Base-by-base conservation (phyloP, 2,329 filamentous ascomycete species). In the Talaromyces pinophilus region DNA sequence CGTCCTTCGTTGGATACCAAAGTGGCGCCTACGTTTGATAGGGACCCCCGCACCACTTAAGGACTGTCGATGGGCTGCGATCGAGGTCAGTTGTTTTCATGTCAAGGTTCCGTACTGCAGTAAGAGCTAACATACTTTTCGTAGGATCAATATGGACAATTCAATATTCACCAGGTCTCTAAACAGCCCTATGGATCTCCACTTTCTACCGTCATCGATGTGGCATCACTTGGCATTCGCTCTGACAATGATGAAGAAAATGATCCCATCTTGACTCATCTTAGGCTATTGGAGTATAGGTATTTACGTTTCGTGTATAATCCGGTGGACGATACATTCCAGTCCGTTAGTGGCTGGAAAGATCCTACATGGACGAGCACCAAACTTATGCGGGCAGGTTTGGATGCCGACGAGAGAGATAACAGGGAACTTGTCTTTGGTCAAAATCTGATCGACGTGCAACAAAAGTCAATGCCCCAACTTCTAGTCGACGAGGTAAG, bases 251-350 rank as follows among this genome's bases (percentile, higher is more conserved):
- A 91, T 67, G 88, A 91, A 72, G 87, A 89, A 50, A 83, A 85
- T 66, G 92, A 96, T 72, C 92, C 92, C 2, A 85, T 95, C 28
- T 82, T 99, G 69, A 84, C 86, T 17, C 82, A 90, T 67, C 84
- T 99, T 19, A 88, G 90, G 30, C 90, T 89, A 63, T 82, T 99
- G 66, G 92, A 96, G 74, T 99, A 98, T 78, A 90, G 95, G 70
- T 98, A 99, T 75, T 90, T 99, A 69, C 90, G 92, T 60, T 93
- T 99, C 72, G 94, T 90, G 75, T 98, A 91, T 75, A 92, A 99
- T 73, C 93, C 94, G 0, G 75, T 92, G 13, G 91, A 92, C 73
- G 95, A 97, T 79, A 95, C 90, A 78, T 98, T 98, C 71, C 82
- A 93, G 33, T 84, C 96, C 3, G 91, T 90, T 67, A 93, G 88